These are phyloP conservation scores for Polytolypa hystricis DNA, from an alignment of 2,329 filamentous ascomycete genomes.

Conservation along the genomic window DNA sequence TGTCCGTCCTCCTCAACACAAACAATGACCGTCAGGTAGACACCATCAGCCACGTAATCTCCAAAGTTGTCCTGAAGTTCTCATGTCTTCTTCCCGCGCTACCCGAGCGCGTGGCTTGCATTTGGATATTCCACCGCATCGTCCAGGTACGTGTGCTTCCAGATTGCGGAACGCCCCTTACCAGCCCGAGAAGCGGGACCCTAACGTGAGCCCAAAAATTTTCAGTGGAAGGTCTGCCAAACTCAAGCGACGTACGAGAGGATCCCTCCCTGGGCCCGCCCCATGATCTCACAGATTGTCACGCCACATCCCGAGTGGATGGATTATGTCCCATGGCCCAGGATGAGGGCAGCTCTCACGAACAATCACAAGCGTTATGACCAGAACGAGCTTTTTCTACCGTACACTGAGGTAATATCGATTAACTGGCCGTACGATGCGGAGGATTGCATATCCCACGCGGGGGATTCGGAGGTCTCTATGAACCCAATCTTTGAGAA, in stretches of 20 bases:
- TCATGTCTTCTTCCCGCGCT: too few relatives aligned
- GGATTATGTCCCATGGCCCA: conserved; percentile 70
- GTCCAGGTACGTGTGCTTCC: too few relatives aligned
- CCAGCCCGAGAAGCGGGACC: too few relatives aligned
- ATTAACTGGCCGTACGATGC: conserved; percentile 79
- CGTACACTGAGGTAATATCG: conserved; percentile 63
- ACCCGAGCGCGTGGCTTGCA: too few relatives aligned
- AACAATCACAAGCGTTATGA: conserved; percentile 44
- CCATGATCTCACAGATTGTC: conserved; percentile 54
- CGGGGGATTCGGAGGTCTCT: conserved; percentile 46
- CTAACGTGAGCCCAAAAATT: too few relatives aligned
- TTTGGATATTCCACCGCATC: too few relatives aligned
- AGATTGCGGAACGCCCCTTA: too few relatives aligned
- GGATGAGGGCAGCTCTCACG: conserved; percentile 58
- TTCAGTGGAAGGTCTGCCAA: conserved; percentile 77
- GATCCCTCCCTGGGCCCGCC: conserved; percentile 61
- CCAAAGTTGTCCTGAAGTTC: too few relatives aligned
- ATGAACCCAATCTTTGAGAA: conserved; percentile 82
- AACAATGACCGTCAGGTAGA: too few relatives aligned
- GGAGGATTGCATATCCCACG: conserved; percentile 54
- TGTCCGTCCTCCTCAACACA: too few relatives aligned
- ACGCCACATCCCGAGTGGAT: conserved; percentile 68
- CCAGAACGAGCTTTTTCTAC: conserved; percentile 75
- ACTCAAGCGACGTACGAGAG: conserved; percentile 68
- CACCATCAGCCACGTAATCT: too few relatives aligned